Evolutionary conservation across 129 eudicot genomes (phyloP).

Genomic region (Heracleum sosnowskyi): DNA sequence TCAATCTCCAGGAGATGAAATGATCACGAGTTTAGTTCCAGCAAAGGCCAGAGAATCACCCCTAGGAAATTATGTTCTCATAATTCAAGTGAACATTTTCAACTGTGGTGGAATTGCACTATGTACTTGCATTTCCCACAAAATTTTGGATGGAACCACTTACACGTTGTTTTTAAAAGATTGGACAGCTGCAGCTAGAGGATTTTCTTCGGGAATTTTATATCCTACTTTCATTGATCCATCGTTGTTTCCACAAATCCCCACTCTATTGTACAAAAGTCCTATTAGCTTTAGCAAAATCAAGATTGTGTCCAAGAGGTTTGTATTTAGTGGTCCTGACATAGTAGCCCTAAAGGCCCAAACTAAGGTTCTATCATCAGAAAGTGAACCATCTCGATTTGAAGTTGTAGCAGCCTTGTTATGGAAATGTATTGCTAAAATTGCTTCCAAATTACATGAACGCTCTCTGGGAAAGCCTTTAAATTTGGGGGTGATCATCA

Average conservation of each 20-base stretch:
- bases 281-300: not conserved
- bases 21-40: not conserved
- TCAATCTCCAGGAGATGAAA: not conserved
- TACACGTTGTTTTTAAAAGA: no score
- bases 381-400: not conserved
- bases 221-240: not conserved
- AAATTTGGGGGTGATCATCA: no score
- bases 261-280: not conserved
- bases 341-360: not conserved
- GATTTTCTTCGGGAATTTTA: no score
- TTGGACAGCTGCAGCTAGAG: no score
- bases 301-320: not conserved
- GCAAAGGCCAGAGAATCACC: not conserved
- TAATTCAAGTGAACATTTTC: slow-evolving; percentile 1
- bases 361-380: not conserved
- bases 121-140: no score
- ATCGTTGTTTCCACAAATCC: not conserved
- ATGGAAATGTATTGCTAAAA: no score
- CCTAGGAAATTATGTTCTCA: not conserved
- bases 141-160: no score
- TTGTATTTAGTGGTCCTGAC: not conserved
- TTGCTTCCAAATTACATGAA: no score
- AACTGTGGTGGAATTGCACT: not conserved
- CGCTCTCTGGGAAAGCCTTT: no score
- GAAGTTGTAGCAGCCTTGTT: no score